Evolutionary conservation across 805 yeast genomes (phyloP), one percentile per base, ranked within the genome.

Genomic region (Yamadazyma tumulicola): DNA sequence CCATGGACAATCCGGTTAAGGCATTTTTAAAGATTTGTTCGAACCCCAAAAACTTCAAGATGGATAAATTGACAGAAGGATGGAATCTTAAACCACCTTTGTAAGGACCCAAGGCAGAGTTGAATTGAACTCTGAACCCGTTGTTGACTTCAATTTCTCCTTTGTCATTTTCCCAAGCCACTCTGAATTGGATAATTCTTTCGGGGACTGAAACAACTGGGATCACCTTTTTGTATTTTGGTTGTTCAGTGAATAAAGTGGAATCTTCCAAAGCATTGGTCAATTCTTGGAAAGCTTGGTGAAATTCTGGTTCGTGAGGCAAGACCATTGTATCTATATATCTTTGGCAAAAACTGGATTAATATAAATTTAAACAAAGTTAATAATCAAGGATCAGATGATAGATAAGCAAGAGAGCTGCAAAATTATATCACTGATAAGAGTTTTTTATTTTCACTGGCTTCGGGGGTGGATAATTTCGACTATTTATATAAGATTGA

Each of bases 1-100:
- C 98, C 84, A 91, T 89, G 78, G 81, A 77, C 54, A 89, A 77
- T 57, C 97, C 97, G 54, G 98, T 91, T 57, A 91, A 75, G 34
- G 98, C 97, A 61, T 91, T 91, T 79, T 91, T 91, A 79, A 91
- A 93, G 66, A 88, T 88, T 73, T 91, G 98, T 75, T 91, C 98
- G 67, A 86, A 91, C 56, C 97, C 98, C 59, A 91, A 76, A 71
- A 91, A 91, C 74, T 91, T 91, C 62, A 91, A 78, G 65, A 91
- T 86, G 38, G 96, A 87, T 56, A 91, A 75, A 72, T 89, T 93
- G 53, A 91, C 98, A 37, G 95, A 74, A 56, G 97, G 97, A 75
- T 91, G 97, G 79, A 91, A 84, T 70, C 98, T 81, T 54, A 91
- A 77, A 63, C 98, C 98, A 62, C 98, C 98, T 75, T 91, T 91